A percentile compares a stretch with the other conserved stretches of the same genome.
phyloP scores from a whole-genome alignment of 1,284 basidiomycete species.

The Hemileia vastatrix region DNA sequence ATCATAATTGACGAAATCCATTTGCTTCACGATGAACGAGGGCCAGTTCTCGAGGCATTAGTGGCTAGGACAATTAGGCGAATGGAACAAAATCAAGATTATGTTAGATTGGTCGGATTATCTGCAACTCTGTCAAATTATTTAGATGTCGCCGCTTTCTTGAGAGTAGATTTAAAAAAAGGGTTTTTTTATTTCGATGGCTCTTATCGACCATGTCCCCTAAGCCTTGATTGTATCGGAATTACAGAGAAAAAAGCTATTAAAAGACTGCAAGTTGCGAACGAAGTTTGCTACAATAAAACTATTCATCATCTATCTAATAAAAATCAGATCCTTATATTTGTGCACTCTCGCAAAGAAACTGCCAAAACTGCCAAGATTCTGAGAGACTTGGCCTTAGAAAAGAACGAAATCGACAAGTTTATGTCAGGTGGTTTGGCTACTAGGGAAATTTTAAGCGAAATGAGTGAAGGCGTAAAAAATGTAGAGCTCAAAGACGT shows the following conservation, averaged over 20 bases:
- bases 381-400: slow-evolving; percentile 86
- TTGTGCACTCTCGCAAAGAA: slow-evolving; percentile 96
- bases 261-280: slow-evolving; percentile 95
- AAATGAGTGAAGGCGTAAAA: slow-evolving; percentile 72
- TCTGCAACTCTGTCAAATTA: slow-evolving; percentile 97
- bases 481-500: slow-evolving; percentile 79
- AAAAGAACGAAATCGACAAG: slow-evolving; percentile 88
- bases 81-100: slow-evolving; percentile 88
- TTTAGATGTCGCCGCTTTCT: slow-evolving; percentile 95
- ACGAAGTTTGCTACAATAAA: slow-evolving; percentile 99
- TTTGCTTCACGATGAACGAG: slow-evolving; percentile 92
- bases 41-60: slow-evolving; percentile 89
- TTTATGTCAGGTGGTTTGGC: slow-evolving; percentile 88
- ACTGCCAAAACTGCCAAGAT: slow-evolving; percentile 95
- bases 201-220: slow-evolving; percentile 80
- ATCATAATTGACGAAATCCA: slow-evolving; percentile 99
- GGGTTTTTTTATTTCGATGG: slow-evolving; percentile 97
- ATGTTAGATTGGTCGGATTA: slow-evolving; percentile 86
- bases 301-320: slow-evolving; percentile 48
- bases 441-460: slow-evolving; percentile 72
- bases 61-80: slow-evolving; percentile 81
- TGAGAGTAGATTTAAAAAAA: slow-evolving; percentile 82
- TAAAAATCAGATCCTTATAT: slow-evolving; percentile 77
- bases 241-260: slow-evolving; percentile 99
- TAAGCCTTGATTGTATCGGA: slow-evolving; percentile 95